These are phyloP conservation scores for Volvariella surrecta DNA, from an alignment of 1,284 basidiomycete species.

Conservation along the genomic window DNA sequence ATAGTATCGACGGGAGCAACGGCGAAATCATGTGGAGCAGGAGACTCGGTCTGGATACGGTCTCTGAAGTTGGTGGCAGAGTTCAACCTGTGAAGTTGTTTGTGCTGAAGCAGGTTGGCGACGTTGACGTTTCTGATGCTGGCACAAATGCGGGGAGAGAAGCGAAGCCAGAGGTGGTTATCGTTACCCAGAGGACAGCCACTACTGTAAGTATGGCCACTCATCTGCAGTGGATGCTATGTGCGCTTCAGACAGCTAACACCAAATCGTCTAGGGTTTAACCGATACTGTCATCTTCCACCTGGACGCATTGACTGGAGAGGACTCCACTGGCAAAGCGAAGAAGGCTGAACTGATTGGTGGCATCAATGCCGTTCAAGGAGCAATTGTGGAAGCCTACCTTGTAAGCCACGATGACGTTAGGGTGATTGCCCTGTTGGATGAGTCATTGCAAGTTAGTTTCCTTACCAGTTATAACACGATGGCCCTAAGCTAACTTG, in stretches of 20 bases:
- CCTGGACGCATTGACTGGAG: constrained; percentile 72
- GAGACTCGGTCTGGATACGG: constrained; percentile 60
- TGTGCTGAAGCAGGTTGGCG: constrained; percentile 39
- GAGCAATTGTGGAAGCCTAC: constrained; percentile 51
- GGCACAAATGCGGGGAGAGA: no score
- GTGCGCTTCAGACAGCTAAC: not conserved
- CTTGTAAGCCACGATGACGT: constrained; percentile 34
- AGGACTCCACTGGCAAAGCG: constrained; percentile 30
- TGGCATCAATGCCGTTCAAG: constrained; percentile 51
- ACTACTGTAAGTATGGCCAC: constrained; percentile 41
- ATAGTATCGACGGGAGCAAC: constrained; percentile 74
- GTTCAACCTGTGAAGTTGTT: constrained; percentile 53
- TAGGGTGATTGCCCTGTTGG: constrained; percentile 52
- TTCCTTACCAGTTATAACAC: not conserved
- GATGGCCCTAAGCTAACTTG: no score
- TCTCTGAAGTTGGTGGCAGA: constrained; percentile 41
- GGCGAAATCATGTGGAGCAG: constrained; percentile 75
- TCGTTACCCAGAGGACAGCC: constrained; percentile 53
- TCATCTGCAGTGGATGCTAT: no score
- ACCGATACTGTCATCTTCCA: constrained; percentile 72
- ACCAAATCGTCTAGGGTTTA: constrained; percentile 29
- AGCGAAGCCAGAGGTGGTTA: constrained; percentile 45
- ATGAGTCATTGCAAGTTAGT: constrained; percentile 57
- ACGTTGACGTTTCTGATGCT: no score
- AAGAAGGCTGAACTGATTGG: constrained; percentile 30